Percentiles rank a stretch among this genome's conserved stretches.
phyloP scores from a whole-genome alignment of 768 basidiomycete species.

The Rhizopogon sp. region DNA sequence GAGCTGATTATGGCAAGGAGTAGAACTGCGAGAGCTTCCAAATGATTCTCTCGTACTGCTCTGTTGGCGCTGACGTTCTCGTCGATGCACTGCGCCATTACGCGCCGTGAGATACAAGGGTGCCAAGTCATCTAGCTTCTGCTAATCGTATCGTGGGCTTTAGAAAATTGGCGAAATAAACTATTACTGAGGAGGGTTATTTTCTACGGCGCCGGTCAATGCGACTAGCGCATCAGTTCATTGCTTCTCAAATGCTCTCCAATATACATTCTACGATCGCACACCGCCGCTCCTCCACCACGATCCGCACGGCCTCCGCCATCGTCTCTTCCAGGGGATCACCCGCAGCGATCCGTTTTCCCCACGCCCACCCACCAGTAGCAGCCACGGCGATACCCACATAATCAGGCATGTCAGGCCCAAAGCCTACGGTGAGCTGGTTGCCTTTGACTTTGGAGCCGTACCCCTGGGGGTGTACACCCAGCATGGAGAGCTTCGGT shows the following conservation, averaged over 20 bases:
- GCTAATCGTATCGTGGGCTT: no score
- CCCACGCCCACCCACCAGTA: constrained; percentile 65
- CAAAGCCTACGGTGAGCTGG: constrained; percentile 59
- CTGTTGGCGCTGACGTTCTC: no score
- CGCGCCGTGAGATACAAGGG: no score
- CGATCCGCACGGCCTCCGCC: constrained; percentile 48
- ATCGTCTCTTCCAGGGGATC: constrained; percentile 29
- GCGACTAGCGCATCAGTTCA: no score
- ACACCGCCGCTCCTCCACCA: constrained; percentile 53
- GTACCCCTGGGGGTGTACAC: constrained; percentile 54
- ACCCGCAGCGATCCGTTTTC: constrained; percentile 27
- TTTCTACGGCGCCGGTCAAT: no score
- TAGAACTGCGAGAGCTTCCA: no score
- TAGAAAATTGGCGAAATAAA: no score
- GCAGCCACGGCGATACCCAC: constrained; percentile 61
- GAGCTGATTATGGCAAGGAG: no score
- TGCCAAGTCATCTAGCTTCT: no score
- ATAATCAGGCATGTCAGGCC: constrained; percentile 57
- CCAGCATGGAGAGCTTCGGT: constrained; percentile 60
- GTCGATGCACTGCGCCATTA: no score
- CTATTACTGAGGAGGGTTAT: no score
- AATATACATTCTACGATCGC: constrained; percentile 63
- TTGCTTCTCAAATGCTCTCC: constrained; percentile 30
- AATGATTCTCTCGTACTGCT: no score
- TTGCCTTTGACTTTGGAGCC: constrained; percentile 42